Evolutionary conservation across 768 basidiomycete species (phyloP).

Genomic region (Pisolithus microcarpus): DNA sequence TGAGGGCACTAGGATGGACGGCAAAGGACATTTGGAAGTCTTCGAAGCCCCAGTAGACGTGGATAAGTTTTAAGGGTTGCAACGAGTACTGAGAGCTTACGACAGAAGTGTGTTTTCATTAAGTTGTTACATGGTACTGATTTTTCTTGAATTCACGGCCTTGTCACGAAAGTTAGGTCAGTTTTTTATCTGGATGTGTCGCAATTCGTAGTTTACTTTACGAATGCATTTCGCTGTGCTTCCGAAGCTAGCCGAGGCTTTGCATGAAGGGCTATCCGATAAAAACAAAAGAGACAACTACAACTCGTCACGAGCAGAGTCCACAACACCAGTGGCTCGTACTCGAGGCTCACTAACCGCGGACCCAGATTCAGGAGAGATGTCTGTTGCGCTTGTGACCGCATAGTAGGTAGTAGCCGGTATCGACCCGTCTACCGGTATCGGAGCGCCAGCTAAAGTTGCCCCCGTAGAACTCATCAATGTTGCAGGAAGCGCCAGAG

Average conservation of each 20-base stretch:
- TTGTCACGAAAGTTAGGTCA: too few relatives aligned
- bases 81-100: neutral
- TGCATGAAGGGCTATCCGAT: neutral
- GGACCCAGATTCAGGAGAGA: too few relatives aligned
- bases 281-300: neutral
- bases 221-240: too few relatives aligned
- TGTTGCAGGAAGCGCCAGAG: neutral
- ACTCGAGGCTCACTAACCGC: neutral
- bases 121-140: neutral
- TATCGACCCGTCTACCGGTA: too few relatives aligned
- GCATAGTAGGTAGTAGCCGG: neutral
- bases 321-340: neutral
- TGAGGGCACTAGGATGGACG: constrained; percentile 51
- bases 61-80: constrained; percentile 20
- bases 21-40: constrained; percentile 46
- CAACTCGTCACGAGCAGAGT: neutral
- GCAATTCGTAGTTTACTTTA: too few relatives aligned
- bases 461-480: neutral
- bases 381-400: too few relatives aligned
- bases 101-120: neutral
- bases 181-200: neutral
- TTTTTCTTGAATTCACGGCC: too few relatives aligned
- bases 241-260: too few relatives aligned
- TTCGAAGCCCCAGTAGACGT: constrained; percentile 19
- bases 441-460: neutral